Evolutionary conservation across 2,329 filamentous ascomycete species (phyloP), one percentile per base, ranked within the genome.

Genomic region (Shiraia sp.): DNA sequence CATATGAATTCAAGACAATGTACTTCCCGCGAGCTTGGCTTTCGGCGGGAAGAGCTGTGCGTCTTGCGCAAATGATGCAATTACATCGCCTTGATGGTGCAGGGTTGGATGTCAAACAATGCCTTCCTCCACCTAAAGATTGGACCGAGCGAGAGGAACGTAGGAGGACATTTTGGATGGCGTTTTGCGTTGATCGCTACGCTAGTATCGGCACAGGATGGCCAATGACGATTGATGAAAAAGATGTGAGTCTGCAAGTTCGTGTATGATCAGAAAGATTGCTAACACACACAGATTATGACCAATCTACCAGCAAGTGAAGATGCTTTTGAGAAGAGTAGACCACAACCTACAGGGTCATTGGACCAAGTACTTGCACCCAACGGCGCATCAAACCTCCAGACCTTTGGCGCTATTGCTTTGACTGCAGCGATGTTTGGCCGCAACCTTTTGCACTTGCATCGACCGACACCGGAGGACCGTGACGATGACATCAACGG

Each of bases 1-100:
- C 81, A 0, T 96, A 95, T 59, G 93, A 99, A 68, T 97, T 96
- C 76, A 96, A 92, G 72, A 87, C 88, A 79, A 96, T 97, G 88
- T 95, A 90, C 68, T 97, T 97, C 57, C 92, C 93, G 1, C 79
- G 93, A 53, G 93, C 93, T 1, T 97, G 93, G 93, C 83, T 96
- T 73, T 96, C 88, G 55, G 86, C 88, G 2, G 93, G 92, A 15
- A 79, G 88, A 47, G 87, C 87, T 4, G 82, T 86, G n/a, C 81
- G 92, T 36, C 71, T 97, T 39, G 82, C 82, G 36, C 86, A 95
- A 61, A 96, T 97, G 92, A 90, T 96, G 74, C 90, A 92, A 7
- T 73, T 97, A 25, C 90, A 97, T 68, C 83, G 91, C 47, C 70
- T 96, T 34, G 93, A 97, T 62, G 89, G 90, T 4, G 71, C 74